phyloP scores from a whole-genome alignment of 306 rosid species.

The Lathyrus tuberosus region DNA sequence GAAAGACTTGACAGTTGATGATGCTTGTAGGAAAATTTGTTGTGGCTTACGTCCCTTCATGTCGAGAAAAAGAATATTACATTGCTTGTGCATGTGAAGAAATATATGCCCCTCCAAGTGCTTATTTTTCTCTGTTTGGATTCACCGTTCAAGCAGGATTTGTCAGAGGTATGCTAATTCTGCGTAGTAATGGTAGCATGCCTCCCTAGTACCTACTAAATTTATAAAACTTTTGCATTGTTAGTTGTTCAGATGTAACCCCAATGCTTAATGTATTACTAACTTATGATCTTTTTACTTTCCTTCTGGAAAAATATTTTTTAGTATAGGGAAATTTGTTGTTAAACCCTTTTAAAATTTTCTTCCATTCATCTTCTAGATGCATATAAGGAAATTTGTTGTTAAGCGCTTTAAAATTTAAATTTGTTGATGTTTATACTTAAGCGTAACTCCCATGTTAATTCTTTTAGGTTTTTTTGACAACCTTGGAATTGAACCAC shows the following conservation, averaged over 20 bases:
- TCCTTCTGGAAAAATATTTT: slow-evolving; percentile 8
- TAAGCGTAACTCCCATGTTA: slow-evolving; percentile 23
- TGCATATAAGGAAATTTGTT: slow-evolving; percentile 12
- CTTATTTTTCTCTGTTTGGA: slow-evolving; percentile 90
- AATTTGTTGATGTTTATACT: slow-evolving; percentile 31
- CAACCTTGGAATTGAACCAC: slow-evolving; percentile 87
- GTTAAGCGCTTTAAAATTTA: slow-evolving; percentile 23
- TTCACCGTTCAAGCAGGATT: slow-evolving; percentile 85
- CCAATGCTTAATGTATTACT: background rate
- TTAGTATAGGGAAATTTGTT: slow-evolving; percentile 8
- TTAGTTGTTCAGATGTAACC: background rate
- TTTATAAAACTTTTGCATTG: slow-evolving; percentile 7
- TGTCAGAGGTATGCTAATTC: slow-evolving; percentile 65
- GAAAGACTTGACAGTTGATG: slow-evolving; percentile 35
- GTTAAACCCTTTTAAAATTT: background rate
- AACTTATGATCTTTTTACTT: background rate
- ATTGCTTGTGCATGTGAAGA: slow-evolving; percentile 95
- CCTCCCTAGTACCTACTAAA: slow-evolving; percentile 25
- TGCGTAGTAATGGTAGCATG: background rate
- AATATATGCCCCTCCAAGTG: slow-evolving; percentile 94
- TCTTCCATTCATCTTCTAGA: slow-evolving; percentile 26
- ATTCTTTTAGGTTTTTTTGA: slow-evolving; percentile 73
- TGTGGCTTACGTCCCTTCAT: slow-evolving; percentile 83
- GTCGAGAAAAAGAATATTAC: slow-evolving; percentile 90
- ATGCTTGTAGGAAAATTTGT: slow-evolving; percentile 71